A percentile compares a stretch with the other conserved stretches of the same genome.
phyloP scores from a whole-genome alignment of 345 rosid species.

The Cardamine chenopodiifolia region DNA sequence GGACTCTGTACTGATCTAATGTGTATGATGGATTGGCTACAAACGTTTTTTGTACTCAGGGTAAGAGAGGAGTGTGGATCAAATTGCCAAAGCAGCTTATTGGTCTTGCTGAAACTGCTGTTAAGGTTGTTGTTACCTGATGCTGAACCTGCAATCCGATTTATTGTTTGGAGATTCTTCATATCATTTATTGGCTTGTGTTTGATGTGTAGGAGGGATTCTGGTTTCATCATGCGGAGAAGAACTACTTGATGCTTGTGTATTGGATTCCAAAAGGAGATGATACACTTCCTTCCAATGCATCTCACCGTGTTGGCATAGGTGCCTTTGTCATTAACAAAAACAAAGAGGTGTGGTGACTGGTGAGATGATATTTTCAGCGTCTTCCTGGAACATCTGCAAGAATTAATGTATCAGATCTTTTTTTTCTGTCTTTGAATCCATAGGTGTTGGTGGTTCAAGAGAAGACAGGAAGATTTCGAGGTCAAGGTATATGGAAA shows the following conservation, averaged over 20 bases:
- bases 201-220: slow-evolving; percentile 73
- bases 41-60: slow-evolving; percentile 48
- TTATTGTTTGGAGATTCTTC: neutral
- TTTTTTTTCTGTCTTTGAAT: slow-evolving; percentile 19
- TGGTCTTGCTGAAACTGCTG: slow-evolving; percentile 73
- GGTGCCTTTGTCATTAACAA: slow-evolving; percentile 81
- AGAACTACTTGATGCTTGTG: slow-evolving; percentile 76
- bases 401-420: neutral
- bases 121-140: slow-evolving; percentile 57
- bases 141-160: neutral
- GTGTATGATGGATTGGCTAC: neutral
- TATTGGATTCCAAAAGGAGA: slow-evolving; percentile 73
- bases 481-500: slow-evolving; percentile 75
- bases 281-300: slow-evolving; percentile 78
- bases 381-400: neutral
- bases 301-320: slow-evolving; percentile 77
- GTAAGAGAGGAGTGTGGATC: slow-evolving; percentile 88
- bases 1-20: neutral
- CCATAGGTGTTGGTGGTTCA: slow-evolving; percentile 76
- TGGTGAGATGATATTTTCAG: neutral
- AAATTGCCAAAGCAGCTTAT: slow-evolving; percentile 68
- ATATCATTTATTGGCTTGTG: slow-evolving; percentile 4
- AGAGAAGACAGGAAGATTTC: slow-evolving; percentile 65
- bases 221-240: slow-evolving; percentile 93
- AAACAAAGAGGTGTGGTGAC: slow-evolving; percentile 63